Conservation (phyloP, 805 yeast genomes). For the Lachancea nothofagi region DNA sequence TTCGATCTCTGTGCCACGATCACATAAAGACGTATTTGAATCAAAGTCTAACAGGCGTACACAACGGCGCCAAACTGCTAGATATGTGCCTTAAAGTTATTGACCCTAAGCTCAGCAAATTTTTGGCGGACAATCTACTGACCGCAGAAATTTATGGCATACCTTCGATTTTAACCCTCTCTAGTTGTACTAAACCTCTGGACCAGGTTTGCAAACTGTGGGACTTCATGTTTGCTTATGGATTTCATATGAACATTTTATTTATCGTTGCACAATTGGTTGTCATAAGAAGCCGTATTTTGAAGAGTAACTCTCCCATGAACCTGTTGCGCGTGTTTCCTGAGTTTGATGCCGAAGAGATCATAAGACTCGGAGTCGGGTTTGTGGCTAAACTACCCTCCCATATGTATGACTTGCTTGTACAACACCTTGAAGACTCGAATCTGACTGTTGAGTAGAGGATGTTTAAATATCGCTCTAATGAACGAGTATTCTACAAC, state of each 20-base stretch:
- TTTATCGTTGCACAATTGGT: conserved; percentile 80
- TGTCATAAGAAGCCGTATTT: conserved; percentile 56
- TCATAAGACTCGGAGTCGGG: conserved; percentile 72
- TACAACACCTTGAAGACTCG: conserved; percentile 28
- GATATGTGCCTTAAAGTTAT: conserved; percentile 65
- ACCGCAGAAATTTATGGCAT: conserved; percentile 86
- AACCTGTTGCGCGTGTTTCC: conserved; percentile 62
- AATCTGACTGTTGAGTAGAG: conserved; percentile 8
- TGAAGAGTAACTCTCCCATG: conserved; percentile 62
- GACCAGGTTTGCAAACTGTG: conserved; percentile 69
- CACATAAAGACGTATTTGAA: conserved; percentile 75
- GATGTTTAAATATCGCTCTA: neutral
- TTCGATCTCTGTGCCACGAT: conserved; percentile 53
- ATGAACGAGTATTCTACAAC: too few relatives aligned
- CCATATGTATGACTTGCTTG: conserved; percentile 42
- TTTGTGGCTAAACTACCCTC: conserved; percentile 72
- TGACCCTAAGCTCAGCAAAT: conserved; percentile 65
- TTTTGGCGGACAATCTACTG: conserved; percentile 38
- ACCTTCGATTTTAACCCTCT: conserved; percentile 73
- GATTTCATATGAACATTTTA: conserved; percentile 79
- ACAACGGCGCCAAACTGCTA: conserved; percentile 66
- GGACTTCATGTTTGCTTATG: conserved; percentile 90
- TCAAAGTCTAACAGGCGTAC: conserved; percentile 75
- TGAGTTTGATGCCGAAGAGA: conserved; percentile 59
- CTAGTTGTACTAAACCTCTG: conserved; percentile 86